Base-by-base conservation (phyloP, 1,139 yeast genomes). In the Scheffersomyces cryptocercus region DNA sequence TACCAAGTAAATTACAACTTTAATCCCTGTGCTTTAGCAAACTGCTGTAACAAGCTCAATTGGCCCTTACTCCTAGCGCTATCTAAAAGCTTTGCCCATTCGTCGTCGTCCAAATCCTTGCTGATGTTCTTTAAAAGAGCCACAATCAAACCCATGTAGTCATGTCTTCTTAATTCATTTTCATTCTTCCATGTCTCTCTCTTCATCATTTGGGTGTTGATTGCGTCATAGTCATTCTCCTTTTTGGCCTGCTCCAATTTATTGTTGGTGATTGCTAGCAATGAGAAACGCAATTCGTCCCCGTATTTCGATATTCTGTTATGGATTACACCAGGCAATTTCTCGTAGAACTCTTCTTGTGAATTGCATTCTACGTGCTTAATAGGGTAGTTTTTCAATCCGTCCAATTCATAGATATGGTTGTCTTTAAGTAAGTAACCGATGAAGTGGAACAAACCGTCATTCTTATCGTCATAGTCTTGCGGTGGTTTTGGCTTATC, bases 341-440 rank as follows among this genome's bases (percentile, higher is more conserved):
- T 70, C 5, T 59, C 61, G 35, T 70, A 61, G 50, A 81, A 81
- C 37, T 77, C 76, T 3, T 68, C 73, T 29, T 66, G 61, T 4
- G 62, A 51, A 3, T 43, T 46, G 51, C 82, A 77, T 5, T 47
- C 58, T 0, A 68, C 78, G 55, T 84, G 89, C 36, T 62, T 64
- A 36, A 84, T 81, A 0, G 89, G 88, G 42, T 61, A 73, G n/a
- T 66, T 68, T 47, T 79, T 81, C 41, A 84, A 68, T 1, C 90
- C 90, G 55, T 84, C 90, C 40, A 84, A 65, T 54, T 85, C 90
- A 56, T 81, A 81, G n/a, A 84, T 67, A 35, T 61, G 59, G 16
- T 77, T 82, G 45, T 75, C 61, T 36, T 67, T 62, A 30, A 70
- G 72, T 9, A 74, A 49, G 55, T 79, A 85, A 0, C 88, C 84